These are phyloP conservation scores for Coemansia sp. DNA, from an alignment of 192 early-diverging fungal genomes.

Conservation along the genomic window DNA sequence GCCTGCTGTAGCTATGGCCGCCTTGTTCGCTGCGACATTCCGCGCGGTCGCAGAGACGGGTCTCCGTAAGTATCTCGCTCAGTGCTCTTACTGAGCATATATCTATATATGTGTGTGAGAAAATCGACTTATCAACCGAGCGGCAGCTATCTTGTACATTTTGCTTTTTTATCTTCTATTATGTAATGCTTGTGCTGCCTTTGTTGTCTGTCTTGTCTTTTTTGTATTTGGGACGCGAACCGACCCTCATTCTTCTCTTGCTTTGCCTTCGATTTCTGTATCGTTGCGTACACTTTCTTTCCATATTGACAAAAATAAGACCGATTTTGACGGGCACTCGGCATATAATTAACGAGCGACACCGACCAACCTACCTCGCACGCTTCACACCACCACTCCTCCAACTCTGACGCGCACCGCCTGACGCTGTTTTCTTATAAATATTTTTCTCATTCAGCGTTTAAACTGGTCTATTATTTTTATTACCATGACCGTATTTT, in stretches of 20 bases:
- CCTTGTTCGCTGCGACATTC: slow-evolving; percentile 85
- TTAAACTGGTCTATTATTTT: slow-evolving; percentile 8
- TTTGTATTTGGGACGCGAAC: background rate
- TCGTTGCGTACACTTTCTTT: background rate
- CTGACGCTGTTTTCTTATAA: background rate
- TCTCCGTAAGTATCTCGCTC: slow-evolving; percentile 64
- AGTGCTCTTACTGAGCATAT: no score
- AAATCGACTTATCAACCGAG: no score
- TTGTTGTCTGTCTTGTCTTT: slow-evolving; percentile 8
- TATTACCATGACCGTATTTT: background rate
- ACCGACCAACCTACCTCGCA: background rate
- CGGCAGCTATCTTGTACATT: no score
- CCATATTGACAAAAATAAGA: background rate
- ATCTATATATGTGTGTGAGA: no score
- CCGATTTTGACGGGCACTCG: background rate
- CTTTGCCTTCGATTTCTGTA: no score
- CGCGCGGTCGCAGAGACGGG: slow-evolving; percentile 61
- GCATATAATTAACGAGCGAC: background rate
- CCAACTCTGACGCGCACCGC: background rate
- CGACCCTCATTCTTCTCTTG: background rate
- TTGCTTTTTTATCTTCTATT: no score
- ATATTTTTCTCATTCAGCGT: background rate
- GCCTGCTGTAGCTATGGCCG: slow-evolving; percentile 69
- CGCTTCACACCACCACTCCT: no score
- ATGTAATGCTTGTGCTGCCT: background rate